Evolutionary conservation across 164 flowering plant genomes (phyloP).

Genomic region (Vitis riparia): DNA sequence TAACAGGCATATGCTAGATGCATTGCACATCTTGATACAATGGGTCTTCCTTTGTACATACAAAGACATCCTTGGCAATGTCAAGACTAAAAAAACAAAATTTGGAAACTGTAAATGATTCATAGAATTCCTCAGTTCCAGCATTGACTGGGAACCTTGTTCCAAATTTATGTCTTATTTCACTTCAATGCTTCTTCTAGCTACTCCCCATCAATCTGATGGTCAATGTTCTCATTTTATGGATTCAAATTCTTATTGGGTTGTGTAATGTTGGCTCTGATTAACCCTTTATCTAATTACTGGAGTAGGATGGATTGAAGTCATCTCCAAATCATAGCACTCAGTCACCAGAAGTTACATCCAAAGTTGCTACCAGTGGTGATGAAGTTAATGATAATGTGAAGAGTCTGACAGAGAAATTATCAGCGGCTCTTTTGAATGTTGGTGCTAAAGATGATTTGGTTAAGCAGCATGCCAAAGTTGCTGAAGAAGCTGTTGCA

Average conservation of each 20-base stretch:
- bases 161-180: not conserved
- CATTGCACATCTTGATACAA: too few species aligned
- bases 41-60: too few species aligned
- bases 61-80: too few species aligned
- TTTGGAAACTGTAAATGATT: too few species aligned
- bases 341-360: constrained; percentile 78
- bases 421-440: constrained; percentile 78
- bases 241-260: not conserved
- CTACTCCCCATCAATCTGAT: not conserved
- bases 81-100: too few species aligned
- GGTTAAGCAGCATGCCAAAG: constrained; percentile 63
- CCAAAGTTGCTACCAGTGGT: constrained; percentile 32
- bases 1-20: too few species aligned
- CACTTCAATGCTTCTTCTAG: not conserved
- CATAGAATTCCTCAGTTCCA: too few species aligned
- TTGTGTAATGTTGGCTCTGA: not conserved
- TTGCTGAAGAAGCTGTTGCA: constrained; percentile 74
- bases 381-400: constrained; percentile 47
- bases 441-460: constrained; percentile 69
- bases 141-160: too few species aligned
- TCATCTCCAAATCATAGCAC: constrained; percentile 46
- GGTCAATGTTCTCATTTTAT: not conserved
- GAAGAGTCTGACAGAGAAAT: constrained; percentile 56
- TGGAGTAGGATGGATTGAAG: constrained; percentile 30
- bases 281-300: not conserved